A percentile compares a stretch with the other conserved stretches of the same genome.
Conservation (phyloP, 257 asterid genomes). For the Salvia rosmarinus region DNA sequence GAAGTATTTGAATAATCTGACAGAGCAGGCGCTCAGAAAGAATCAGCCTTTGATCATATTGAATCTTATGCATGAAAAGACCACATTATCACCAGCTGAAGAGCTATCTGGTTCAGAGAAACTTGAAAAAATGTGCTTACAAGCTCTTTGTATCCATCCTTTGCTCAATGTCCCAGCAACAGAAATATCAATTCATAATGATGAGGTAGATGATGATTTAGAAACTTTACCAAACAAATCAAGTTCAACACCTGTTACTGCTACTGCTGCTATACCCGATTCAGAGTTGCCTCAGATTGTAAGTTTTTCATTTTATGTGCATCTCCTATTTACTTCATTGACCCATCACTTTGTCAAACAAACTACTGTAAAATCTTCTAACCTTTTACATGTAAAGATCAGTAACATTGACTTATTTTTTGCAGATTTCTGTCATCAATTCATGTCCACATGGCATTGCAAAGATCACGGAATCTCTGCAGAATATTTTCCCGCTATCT, state of each 20-base stretch:
- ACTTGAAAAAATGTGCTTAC: slow-evolving; percentile 65
- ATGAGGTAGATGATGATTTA: slow-evolving; percentile 41
- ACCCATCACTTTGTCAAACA: background rate
- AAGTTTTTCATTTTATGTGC: slow-evolving; percentile 41
- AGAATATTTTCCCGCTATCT: slow-evolving; percentile 50
- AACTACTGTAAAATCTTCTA: background rate
- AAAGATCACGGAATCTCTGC: slow-evolving; percentile 61
- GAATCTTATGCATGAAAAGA: slow-evolving; percentile 77
- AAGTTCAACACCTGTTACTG: slow-evolving; percentile 37
- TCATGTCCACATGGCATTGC: slow-evolving; percentile 59
- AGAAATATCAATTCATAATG: slow-evolving; percentile 45
- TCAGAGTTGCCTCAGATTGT: slow-evolving; percentile 71
- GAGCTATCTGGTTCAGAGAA: slow-evolving; percentile 55
- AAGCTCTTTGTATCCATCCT: slow-evolving; percentile 58
- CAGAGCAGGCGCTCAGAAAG: slow-evolving; percentile 80
- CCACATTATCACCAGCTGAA: slow-evolving; percentile 51
- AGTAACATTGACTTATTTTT: background rate
- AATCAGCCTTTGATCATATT: slow-evolving; percentile 69
- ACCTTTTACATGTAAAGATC: background rate
- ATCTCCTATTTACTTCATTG: too few species aligned
- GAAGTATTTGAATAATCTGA: slow-evolving; percentile 59
- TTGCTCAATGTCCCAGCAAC: slow-evolving; percentile 51
- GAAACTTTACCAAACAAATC: slow-evolving; percentile 52
- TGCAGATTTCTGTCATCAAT: slow-evolving; percentile 59
- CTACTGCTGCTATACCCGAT: slow-evolving; percentile 51